A percentile compares a stretch with the other conserved stretches of the same genome.
Evolutionary conservation across 257 asterid genomes (phyloP).

Genomic region (Gentiana straminea): DNA sequence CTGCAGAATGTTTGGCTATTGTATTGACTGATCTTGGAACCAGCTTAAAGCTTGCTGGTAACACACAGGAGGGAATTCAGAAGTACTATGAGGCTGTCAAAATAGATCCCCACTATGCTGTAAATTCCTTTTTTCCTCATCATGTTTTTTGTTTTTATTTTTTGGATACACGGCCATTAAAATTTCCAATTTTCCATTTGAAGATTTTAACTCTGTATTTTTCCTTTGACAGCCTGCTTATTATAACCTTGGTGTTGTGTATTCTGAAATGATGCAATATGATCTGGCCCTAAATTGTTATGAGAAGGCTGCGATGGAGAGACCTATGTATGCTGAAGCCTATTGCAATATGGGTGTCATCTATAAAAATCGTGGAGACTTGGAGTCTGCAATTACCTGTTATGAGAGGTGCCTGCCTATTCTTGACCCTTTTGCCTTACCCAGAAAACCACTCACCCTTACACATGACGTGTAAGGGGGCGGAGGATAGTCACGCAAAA

Average conservation of each 20-base stretch:
- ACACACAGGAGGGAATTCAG: slow-evolving; percentile 91
- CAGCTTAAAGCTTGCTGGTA: slow-evolving; percentile 96
- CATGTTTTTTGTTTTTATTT: neutral
- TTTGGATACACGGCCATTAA: neutral
- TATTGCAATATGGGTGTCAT: slow-evolving; percentile 99
- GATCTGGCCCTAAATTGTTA: slow-evolving; percentile 91
- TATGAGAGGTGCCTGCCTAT: slow-evolving; percentile 59
- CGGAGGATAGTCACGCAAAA: no score
- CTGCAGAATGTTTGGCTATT: slow-evolving; percentile 89
- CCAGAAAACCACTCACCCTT: neutral
- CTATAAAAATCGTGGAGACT: slow-evolving; percentile 89
- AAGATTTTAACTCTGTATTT: slow-evolving; percentile 10
- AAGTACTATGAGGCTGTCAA: slow-evolving; percentile 93
- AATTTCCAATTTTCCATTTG: neutral
- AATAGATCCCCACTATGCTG: slow-evolving; percentile 88
- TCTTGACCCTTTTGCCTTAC: slow-evolving; percentile 7
- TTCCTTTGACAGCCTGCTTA: slow-evolving; percentile 81
- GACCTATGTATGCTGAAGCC: slow-evolving; percentile 99
- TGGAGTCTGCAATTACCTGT: slow-evolving; percentile 96
- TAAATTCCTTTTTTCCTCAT: slow-evolving; percentile 25
- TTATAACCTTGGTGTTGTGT: slow-evolving; percentile 96
- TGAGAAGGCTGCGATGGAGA: slow-evolving; percentile 89
- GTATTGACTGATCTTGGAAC: slow-evolving; percentile 97
- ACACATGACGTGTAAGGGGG: neutral
- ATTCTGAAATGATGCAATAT: slow-evolving; percentile 99